Base-by-base conservation (phyloP, 306 rosid species). In the Prunus fruticosa region DNA sequence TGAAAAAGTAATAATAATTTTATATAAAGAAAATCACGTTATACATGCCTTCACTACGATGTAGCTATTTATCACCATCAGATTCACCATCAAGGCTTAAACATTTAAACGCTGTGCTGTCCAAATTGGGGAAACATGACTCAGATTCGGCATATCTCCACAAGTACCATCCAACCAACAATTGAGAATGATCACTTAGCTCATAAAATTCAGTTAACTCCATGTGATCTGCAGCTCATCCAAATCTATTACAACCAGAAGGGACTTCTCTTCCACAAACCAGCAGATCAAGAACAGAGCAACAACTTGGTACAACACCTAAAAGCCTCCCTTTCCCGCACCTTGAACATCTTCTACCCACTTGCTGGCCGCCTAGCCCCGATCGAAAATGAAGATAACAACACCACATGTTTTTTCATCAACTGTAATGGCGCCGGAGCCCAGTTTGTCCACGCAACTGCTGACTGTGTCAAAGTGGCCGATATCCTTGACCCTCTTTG, bases 171-270 rank as follows among this genome's bases (percentile, higher is more conserved):
- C 25, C 25, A 23, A 23, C 25, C 25, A 23, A 23, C 25, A 23
- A 23, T 23, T 23, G 25, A 23, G 25, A 23, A 23, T 23, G 25
- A 23, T 23, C 25, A 1, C 25, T 23, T 23, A 23, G 25, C 25
- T 23, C 25, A 23, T 10, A 50, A n/a, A 22, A 65, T 84, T 30
- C 61, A 77, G 34, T 56, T 84, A 75, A 79, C 78, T 9, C 76
- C 85, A 11, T 87, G 85, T 77, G 90, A 87, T 74, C 85, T 87
- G 7, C 63, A 1, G 4, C 45, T 71, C 10, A 75, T 87, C 25
- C 32, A 12, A 0, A 0, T 79, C 6, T 47, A 25, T 18, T 5
- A 53, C 81, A 81, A 78, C 25, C 88, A 84, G 58, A 78, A 81
- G 61, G 86, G 89, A 0, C 68, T 85, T 76, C 78, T 80, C 47